Conservation (phyloP, 495 filamentous ascomycete species). For the Evansstolkia leycettana region DNA sequence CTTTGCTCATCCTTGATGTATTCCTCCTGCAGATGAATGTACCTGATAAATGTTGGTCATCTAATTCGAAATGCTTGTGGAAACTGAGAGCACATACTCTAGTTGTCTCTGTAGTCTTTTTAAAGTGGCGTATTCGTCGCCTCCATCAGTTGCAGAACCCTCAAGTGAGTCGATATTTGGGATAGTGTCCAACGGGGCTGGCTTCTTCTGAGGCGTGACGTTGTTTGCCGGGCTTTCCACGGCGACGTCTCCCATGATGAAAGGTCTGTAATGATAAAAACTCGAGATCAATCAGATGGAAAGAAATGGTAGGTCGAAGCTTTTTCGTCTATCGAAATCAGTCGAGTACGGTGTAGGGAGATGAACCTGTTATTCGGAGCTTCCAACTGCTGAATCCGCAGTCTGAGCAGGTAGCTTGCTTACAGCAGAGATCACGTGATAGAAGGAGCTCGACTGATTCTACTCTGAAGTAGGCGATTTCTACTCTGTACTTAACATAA, state of each 20-base stretch:
- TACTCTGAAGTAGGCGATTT: too few relatives aligned
- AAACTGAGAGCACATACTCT: slow-evolving; percentile 45
- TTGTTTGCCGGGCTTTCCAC: slow-evolving; percentile 68
- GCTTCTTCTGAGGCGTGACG: slow-evolving; percentile 64
- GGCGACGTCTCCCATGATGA: slow-evolving; percentile 68
- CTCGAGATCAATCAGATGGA: too few relatives aligned
- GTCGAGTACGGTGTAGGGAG: too few relatives aligned
- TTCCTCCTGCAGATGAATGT: slow-evolving; percentile 96
- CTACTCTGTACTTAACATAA: too few relatives aligned
- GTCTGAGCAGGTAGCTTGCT: background rate
- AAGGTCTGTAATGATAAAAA: too few relatives aligned
- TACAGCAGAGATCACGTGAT: background rate
- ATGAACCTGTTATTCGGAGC: too few relatives aligned
- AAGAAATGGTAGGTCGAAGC: too few relatives aligned
- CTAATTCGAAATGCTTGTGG: too few relatives aligned
- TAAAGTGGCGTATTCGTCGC: slow-evolving; percentile 86
- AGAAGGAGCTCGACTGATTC: background rate
- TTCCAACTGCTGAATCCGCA: too few relatives aligned
- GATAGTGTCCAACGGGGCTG: slow-evolving; percentile 63
- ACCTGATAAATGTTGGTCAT: slow-evolving; percentile 32
- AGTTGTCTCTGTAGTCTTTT: slow-evolving; percentile 94
- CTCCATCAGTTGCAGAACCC: slow-evolving; percentile 64
- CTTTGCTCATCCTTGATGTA: slow-evolving; percentile 99
- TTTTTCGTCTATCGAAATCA: too few relatives aligned
- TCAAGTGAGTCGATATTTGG: slow-evolving; percentile 83